These are phyloP conservation scores for Annona cherimola DNA, from an alignment of 164 flowering plant genomes.

Conservation along the genomic window DNA sequence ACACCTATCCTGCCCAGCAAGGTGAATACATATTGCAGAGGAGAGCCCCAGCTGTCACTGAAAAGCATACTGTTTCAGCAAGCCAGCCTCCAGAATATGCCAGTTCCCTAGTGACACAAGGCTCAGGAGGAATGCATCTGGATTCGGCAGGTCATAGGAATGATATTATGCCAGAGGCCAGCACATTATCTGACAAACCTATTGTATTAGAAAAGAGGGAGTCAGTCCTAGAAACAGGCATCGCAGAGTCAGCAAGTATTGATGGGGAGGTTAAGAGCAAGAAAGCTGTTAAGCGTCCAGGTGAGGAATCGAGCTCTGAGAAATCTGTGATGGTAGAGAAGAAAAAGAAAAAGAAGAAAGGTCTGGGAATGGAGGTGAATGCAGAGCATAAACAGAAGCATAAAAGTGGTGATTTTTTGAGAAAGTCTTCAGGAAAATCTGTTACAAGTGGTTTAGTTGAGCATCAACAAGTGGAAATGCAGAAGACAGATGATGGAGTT, in stretches of 20 bases:
- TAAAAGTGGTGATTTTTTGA: conserved; percentile 20
- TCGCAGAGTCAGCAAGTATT: conserved; percentile 6
- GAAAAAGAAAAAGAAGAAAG: conserved; percentile 37
- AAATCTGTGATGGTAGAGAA: conserved; percentile 29
- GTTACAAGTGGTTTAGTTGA: conserved; percentile 23
- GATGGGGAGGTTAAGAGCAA: conserved; percentile 34
- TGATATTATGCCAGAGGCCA: conserved; percentile 1
- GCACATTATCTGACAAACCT: conserved; percentile 3
- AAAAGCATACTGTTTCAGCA: conserved; percentile 15
- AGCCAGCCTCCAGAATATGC: conserved; percentile 15
- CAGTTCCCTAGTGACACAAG: conserved; percentile 4
- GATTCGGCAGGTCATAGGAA: conserved; percentile 11
- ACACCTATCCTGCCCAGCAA: conserved; percentile 15
- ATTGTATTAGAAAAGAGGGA: neutral
- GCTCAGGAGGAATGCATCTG: conserved; percentile 11
- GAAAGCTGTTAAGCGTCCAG: conserved; percentile 39
- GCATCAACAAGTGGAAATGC: conserved; percentile 17
- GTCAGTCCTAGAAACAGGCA: conserved; percentile 2
- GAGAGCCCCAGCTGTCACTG: conserved; percentile 28
- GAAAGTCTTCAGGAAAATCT: conserved; percentile 28
- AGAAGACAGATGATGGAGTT: conserved; percentile 24
- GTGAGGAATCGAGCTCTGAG: conserved; percentile 32
- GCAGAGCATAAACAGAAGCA: conserved; percentile 26
- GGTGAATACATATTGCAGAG: conserved; percentile 56
- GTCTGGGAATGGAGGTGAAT: conserved; percentile 16